Percentiles rank a stretch among this genome's conserved stretches.
Conservation (phyloP, 768 basidiomycete genomes). For the Phallus indusiatus region DNA sequence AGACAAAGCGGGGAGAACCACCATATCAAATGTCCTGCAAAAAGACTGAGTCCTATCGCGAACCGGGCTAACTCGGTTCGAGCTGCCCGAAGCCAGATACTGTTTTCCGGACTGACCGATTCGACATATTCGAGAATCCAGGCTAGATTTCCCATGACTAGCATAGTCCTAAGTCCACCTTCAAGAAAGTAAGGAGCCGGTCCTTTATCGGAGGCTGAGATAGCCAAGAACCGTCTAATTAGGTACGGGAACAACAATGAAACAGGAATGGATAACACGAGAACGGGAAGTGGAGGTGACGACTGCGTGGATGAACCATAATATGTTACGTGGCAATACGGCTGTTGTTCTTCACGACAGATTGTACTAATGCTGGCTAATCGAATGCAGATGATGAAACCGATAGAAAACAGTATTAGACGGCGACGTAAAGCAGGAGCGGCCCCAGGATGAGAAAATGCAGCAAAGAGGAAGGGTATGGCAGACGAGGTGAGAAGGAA, state of each 20-base stretch:
- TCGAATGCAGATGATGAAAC: conserved; percentile 61
- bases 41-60: conserved; percentile 28
- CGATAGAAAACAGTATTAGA: conserved; percentile 60
- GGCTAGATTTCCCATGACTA: conserved; percentile 50
- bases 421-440: conserved; percentile 52
- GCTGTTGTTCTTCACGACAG: conserved; percentile 91
- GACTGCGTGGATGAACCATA: conserved; percentile 66
- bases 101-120: conserved; percentile 36
- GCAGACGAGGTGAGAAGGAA: conserved; percentile 66
- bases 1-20: conserved; percentile 66
- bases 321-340: conserved; percentile 85
- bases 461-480: conserved; percentile 47
- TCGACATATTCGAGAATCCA: conserved; percentile 84
- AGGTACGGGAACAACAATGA: conserved; percentile 49
- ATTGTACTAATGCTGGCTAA: conserved; percentile 76
- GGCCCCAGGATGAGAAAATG: conserved; percentile 56
- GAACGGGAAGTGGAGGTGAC: conserved; percentile 49
- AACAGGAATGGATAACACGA: conserved; percentile 47
- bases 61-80: conserved; percentile 57
- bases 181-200: conserved; percentile 57
- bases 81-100: conserved; percentile 34
- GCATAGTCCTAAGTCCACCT: conserved; percentile 43
- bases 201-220: conserved; percentile 66
- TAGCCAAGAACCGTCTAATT: conserved; percentile 46
- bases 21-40: conserved; percentile 60